Base-by-base conservation (phyloP, 257 asterid species). In the Nyctanthes arbortristis region DNA sequence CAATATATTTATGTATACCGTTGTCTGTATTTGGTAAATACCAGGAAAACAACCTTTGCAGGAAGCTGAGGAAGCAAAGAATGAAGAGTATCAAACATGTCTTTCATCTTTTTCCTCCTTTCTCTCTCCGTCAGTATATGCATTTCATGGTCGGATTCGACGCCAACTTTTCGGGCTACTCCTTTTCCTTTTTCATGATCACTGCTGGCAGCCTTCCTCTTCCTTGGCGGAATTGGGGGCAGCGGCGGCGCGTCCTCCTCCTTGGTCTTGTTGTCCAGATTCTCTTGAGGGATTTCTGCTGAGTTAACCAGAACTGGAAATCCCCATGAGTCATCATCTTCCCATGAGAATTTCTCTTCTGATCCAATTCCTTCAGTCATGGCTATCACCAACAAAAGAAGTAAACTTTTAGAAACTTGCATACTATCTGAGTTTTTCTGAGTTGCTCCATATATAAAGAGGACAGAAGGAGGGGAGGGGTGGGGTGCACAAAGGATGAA, bases 21-120 rank as follows among this genome's bases (percentile, higher is more conserved):
- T 43, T 5, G 14, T 14, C 54, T 52, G 13, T 22, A 20, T 18
- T 7, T 20, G 58, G 27, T 5, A 49, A 49, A 18, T 18, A 7
- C 9, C 18, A 49, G 18, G 58, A 49, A 49, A 11, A 6, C 9
- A n/a, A 52, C 58, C 58, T 52, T 52, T 6, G 58, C 14, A 22
- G 58, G 58, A 52, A 52, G 29, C 8, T 52, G 58, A 22, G 58
- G 58, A 1, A 52, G 58, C 14, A 52, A 52, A 52, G 58, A 5
- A 52, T 52, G 58, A 24, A 52, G 58, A 24, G 12, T 7, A 14
- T 9, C 30, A 52, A 52, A 52, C 58, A 52, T 52, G 58, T 52
- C 58, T n/a, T 29, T 52, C 58, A 52, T 52, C 58, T 52, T 52
- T 14, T 52, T 52, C 58, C 58, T 52, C 58, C 58, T 52, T n/a